Evolutionary conservation across 1,284 basidiomycete species (phyloP).

Genomic region (Thecaphora frezii): DNA sequence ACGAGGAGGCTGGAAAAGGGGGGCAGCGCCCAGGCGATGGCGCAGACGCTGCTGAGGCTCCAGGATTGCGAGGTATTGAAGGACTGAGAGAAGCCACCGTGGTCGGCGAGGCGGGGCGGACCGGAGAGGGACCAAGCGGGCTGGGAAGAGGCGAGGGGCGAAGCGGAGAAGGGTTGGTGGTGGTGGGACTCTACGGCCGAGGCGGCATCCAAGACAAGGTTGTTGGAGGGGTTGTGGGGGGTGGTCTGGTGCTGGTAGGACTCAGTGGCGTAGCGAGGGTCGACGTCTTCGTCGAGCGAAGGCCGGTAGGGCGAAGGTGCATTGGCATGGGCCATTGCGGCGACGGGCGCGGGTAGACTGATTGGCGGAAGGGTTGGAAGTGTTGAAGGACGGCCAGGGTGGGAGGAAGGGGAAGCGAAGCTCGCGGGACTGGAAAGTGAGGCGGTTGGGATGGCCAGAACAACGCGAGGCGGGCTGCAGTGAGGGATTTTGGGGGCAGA

Average conservation of each 20-base stretch:
- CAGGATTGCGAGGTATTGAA: constrained; percentile 30
- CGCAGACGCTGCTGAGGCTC: constrained; percentile 43
- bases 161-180: constrained; percentile 1
- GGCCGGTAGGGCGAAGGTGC: constrained; percentile 11
- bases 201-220: constrained; percentile 34
- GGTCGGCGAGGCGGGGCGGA: no score
- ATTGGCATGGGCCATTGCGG: no score
- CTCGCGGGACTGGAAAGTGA: no score
- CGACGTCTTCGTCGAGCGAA: constrained; percentile 36
- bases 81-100: constrained; percentile 12
- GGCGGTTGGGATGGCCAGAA: no score
- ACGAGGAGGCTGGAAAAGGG: constrained; percentile 45
- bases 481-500: no score
- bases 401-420: no score
- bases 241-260: constrained; percentile 35
- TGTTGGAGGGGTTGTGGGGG: constrained; percentile 3
- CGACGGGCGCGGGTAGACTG: no score
- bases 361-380: no score
- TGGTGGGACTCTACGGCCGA: constrained; percentile 23
- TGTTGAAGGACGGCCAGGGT: no score
- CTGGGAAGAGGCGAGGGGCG: no score
- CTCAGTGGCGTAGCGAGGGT: constrained; percentile 46
- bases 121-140: no score
- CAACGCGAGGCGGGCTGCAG: no score
- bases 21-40: constrained; percentile 42